Percentiles rank a stretch among this genome's conserved stretches.
Evolutionary conservation across 192 early-diverging fungal genomes (phyloP).

Genomic region (Neocallimastix lanati): DNA sequence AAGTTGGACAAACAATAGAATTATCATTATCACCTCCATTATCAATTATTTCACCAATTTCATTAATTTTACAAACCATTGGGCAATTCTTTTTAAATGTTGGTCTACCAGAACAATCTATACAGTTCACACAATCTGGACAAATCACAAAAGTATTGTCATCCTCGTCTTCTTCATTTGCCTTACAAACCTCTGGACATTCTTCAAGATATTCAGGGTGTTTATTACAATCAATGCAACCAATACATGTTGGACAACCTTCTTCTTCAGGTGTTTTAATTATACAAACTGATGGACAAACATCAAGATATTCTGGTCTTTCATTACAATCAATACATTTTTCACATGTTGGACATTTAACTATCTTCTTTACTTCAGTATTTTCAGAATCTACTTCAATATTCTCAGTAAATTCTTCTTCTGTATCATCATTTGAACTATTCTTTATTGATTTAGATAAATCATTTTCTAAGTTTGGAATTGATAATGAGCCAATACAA

Average conservation of each 20-base stretch:
- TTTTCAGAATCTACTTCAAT: background rate
- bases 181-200: background rate
- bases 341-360: background rate
- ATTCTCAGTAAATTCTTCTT: background rate
- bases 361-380: background rate
- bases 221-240: background rate
- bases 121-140: background rate
- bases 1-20: background rate
- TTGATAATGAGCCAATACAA: no score
- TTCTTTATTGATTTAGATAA: no score
- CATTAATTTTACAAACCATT: background rate
- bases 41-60: background rate
- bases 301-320: background rate
- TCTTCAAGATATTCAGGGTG: background rate
- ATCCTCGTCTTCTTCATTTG: background rate
- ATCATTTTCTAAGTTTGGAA: background rate
- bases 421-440: no score
- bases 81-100: background rate
- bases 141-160: background rate
- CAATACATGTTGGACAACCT: background rate
- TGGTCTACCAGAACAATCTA: background rate
- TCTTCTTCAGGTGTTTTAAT: background rate
- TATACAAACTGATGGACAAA: background rate
- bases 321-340: background rate
- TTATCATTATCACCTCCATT: background rate